These are phyloP conservation scores for Coemansia pectinata DNA, from an alignment of 192 early-diverging fungal genomes.

Conservation along the genomic window DNA sequence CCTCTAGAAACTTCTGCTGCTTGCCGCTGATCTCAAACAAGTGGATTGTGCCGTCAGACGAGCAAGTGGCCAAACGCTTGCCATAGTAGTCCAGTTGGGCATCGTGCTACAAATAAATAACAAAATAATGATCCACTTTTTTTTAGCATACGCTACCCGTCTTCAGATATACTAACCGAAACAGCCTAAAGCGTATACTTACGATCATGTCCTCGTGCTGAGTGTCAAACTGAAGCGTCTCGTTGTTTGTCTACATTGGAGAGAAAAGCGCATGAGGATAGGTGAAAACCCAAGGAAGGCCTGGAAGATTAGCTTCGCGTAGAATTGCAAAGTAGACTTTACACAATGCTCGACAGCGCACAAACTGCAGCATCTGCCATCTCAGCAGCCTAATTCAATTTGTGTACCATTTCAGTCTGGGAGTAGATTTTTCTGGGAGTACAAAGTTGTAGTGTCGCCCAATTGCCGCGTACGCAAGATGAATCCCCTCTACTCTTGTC, in stretches of 20 bases:
- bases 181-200: conserved; percentile 18
- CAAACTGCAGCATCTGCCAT: neutral
- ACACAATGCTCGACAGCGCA: too few relatives aligned
- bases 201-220: conserved; percentile 59
- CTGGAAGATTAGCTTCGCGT: neutral
- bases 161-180: neutral
- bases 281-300: neutral
- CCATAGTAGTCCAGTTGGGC: conserved; percentile 83
- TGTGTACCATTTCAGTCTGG: conserved; percentile 3
- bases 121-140: neutral
- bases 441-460: conserved; percentile 51
- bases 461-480: conserved; percentile 1
- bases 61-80: conserved; percentile 94
- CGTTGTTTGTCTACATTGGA: conserved; percentile 34
- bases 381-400: neutral
- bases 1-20: conserved; percentile 48
- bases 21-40: conserved; percentile 85
- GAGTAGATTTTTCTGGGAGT: conserved; percentile 67
- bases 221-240: conserved; percentile 56
- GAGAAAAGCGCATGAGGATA: conserved; percentile 15
- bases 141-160: neutral
- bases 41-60: conserved; percentile 91
- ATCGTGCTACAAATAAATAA: conserved; percentile 60
- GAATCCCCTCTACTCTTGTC: conserved; percentile 6
- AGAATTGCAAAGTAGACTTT: neutral